phyloP scores from a whole-genome alignment of 2,329 filamentous ascomycete genomes.

The Ophiostoma sp. region DNA sequence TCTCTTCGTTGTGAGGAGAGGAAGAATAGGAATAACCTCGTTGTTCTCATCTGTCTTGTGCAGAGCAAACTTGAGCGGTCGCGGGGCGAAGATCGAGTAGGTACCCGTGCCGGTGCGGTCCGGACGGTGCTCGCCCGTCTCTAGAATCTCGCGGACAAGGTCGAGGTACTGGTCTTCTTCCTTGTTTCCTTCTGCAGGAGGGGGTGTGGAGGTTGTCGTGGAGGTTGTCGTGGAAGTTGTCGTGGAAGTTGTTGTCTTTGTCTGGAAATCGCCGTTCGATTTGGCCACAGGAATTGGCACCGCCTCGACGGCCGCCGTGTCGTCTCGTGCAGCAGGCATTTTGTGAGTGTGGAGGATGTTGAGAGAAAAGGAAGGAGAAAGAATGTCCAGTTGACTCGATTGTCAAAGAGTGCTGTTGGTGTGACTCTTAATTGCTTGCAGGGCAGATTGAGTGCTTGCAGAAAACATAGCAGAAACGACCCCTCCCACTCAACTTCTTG shows the following conservation, averaged over 20 bases:
- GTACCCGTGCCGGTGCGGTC: constrained; percentile 94
- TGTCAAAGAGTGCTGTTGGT: background rate
- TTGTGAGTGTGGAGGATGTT: background rate
- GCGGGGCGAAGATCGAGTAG: constrained; percentile 82
- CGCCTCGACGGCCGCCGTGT: background rate
- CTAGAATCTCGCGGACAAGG: constrained; percentile 81
- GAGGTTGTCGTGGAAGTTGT: background rate
- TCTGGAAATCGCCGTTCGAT: background rate
- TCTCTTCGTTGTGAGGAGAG: constrained; percentile 94
- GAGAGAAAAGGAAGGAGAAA: background rate
- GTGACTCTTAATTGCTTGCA: background rate
- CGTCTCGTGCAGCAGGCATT: constrained; percentile 25
- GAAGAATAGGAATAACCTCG: constrained; percentile 66
- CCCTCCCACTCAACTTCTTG: constrained; percentile 9
- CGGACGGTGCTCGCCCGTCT: constrained; percentile 80
- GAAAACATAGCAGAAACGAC: background rate
- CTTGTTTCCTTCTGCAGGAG: constrained; percentile 14
- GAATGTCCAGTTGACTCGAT: background rate
- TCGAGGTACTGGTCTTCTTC: constrained; percentile 95
- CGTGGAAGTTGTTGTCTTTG: background rate
- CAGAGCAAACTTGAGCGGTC: constrained; percentile 82
- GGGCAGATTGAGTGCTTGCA: background rate
- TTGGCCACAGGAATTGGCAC: background rate
- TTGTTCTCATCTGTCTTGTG: constrained; percentile 36
- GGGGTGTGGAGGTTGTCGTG: background rate